Percentiles rank a stretch among this genome's conserved stretches.
Evolutionary conservation across 208 protist genomes (phyloP).

Genomic region (Tritrichomonas musculus): DNA sequence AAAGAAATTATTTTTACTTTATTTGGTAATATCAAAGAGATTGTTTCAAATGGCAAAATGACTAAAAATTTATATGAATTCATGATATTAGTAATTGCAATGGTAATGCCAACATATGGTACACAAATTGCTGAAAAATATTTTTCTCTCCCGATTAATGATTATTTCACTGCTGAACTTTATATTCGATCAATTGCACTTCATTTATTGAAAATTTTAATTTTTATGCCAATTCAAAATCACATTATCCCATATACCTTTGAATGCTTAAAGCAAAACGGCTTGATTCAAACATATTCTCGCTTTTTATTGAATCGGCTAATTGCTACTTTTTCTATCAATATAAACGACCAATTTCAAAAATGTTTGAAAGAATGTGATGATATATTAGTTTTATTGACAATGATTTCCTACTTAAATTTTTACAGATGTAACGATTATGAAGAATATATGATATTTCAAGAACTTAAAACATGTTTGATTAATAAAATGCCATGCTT

Average conservation of each 20-base stretch:
- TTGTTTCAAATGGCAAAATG: too few relatives aligned
- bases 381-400: background rate
- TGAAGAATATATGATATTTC: background rate
- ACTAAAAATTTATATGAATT: too few relatives aligned
- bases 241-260: background rate
- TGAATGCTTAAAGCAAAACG: background rate
- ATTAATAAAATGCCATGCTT: background rate
- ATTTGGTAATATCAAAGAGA: too few relatives aligned
- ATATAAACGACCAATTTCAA: background rate
- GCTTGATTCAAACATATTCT: background rate
- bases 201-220: background rate
- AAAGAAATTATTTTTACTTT: too few relatives aligned
- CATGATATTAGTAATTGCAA: too few relatives aligned
- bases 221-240: background rate
- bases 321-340: background rate
- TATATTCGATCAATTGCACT: background rate
- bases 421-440: too few relatives aligned
- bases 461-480: background rate
- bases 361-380: background rate
- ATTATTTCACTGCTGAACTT: background rate
- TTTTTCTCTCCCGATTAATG: too few relatives aligned
- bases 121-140: too few relatives aligned
- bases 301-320: background rate
- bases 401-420: background rate
- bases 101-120: too few relatives aligned